Conservation (phyloP, 2,329 filamentous ascomycete genomes). For the Cordyceps pruinosa region DNA sequence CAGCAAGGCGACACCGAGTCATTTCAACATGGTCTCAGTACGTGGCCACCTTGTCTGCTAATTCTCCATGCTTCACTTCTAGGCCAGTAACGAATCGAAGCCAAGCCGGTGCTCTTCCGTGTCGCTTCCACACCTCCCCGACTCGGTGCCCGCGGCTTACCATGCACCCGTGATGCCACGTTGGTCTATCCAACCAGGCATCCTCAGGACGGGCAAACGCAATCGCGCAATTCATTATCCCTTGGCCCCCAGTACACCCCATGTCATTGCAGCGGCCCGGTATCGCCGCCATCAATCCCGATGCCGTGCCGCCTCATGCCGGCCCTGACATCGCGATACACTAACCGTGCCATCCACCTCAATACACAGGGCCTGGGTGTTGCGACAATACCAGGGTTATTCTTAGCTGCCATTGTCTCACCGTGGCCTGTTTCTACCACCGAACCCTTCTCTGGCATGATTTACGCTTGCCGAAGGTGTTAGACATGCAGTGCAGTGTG, state of each 20-base stretch:
- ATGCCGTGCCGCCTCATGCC: background rate
- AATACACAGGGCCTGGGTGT: background rate
- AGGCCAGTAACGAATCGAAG: background rate
- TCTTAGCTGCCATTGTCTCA: conserved; percentile 5
- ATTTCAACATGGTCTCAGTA: background rate
- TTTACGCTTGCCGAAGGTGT: background rate
- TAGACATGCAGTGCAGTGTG: conserved; percentile 3
- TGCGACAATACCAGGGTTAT: background rate
- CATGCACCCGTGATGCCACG: background rate
- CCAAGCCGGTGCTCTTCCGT: background rate
- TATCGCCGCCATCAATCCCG: background rate
- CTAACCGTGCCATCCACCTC: background rate
- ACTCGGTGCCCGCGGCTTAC: conserved; percentile 1
- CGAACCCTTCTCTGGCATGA: background rate
- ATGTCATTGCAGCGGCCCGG: background rate
- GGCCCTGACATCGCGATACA: background rate
- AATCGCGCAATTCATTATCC: background rate
- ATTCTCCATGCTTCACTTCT: background rate
- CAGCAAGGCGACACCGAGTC: background rate
- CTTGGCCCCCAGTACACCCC: background rate
- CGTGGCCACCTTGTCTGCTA: background rate
- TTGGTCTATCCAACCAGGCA: background rate
- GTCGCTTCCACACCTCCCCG: background rate
- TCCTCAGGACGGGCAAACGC: background rate
- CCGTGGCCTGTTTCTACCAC: background rate